phyloP scores from a whole-genome alignment of 23 red algal genomes.

The Chondrus crispus region DNA sequence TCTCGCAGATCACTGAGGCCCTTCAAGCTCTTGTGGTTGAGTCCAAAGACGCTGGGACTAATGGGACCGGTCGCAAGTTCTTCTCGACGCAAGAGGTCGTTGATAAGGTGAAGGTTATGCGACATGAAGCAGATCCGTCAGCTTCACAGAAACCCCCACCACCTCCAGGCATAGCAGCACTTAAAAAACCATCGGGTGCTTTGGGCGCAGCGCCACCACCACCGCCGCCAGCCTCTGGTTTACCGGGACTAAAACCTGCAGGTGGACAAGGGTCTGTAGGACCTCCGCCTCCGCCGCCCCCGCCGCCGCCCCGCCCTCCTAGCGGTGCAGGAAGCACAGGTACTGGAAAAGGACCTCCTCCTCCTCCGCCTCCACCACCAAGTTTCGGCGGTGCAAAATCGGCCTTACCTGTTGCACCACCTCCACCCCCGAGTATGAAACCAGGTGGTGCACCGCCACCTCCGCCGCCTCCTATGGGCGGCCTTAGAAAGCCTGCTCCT shows the following conservation, averaged over 20 bases:
- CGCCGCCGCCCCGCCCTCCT: conserved; percentile 15
- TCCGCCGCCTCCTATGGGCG: conserved; percentile 29
- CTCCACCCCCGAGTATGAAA: conserved; percentile 4
- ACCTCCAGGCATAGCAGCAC: not conserved
- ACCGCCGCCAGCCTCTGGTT: not conserved
- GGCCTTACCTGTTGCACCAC: conserved; percentile 8
- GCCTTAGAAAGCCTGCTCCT: conserved; percentile 30
- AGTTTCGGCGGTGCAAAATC: not conserved
- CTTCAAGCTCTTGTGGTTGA: conserved; percentile 33
- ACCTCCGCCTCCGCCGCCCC: conserved; percentile 51
- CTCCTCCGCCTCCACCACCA: conserved; percentile 57
- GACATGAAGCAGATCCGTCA: conserved; percentile 38
- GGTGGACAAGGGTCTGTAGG: not conserved
- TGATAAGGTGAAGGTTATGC: conserved; percentile 64
- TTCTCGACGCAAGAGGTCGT: conserved; percentile 49
- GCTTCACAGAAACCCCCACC: not conserved
- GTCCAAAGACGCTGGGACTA: not conserved
- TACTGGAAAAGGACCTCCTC: conserved; percentile 2
- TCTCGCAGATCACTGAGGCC: conserved; percentile 36
- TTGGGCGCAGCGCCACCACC: not conserved
- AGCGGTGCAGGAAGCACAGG: not conserved
- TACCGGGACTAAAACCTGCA: not conserved
- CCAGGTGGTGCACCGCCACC: not conserved
- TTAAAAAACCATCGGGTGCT: not conserved
- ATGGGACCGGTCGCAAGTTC: conserved; percentile 39